Evolutionary conservation across 2,329 filamentous ascomycete genomes (phyloP).

Genomic region (Fusarium zealandicum): DNA sequence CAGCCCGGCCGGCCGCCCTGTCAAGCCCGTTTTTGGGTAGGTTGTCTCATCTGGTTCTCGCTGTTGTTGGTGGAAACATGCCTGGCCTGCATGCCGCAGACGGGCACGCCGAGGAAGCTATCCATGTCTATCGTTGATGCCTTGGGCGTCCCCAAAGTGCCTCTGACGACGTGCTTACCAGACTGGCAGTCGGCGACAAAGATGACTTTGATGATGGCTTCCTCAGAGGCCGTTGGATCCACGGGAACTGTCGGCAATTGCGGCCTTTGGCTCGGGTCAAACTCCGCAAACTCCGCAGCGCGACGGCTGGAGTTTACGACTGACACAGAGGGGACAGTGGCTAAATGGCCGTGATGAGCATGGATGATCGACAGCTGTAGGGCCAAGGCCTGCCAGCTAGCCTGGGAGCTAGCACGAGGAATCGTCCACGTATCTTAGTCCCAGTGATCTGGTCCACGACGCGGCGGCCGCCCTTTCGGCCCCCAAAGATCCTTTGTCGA

Average conservation of each 20-base stretch:
- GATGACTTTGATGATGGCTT: too few species aligned
- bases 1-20: background rate
- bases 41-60: background rate
- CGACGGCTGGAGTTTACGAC: background rate
- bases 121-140: constrained; percentile 8
- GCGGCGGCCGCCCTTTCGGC: constrained; percentile 22
- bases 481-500: constrained; percentile 26
- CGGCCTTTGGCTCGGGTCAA: background rate
- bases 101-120: constrained; percentile 21
- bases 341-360: too few species aligned
- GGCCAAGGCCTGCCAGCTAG: background rate
- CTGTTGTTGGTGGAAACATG: constrained; percentile 2
- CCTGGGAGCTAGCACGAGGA: background rate
- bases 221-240: too few species aligned
- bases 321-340: background rate
- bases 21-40: too few species aligned
- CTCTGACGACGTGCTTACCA: constrained; percentile 1
- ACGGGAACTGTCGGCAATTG: too few species aligned
- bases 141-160: constrained; percentile 4
- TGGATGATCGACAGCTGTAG: constrained; percentile 26
- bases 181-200: constrained; percentile 1
- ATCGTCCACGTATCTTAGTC: constrained; percentile 12
- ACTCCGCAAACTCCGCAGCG: constrained; percentile 14
- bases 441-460: constrained; percentile 36
- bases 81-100: constrained; percentile 11